A percentile compares a stretch with the other conserved stretches of the same genome.
These are phyloP conservation scores for Tylopilus balloui DNA, from an alignment of 768 basidiomycete species.

Conservation along the genomic window DNA sequence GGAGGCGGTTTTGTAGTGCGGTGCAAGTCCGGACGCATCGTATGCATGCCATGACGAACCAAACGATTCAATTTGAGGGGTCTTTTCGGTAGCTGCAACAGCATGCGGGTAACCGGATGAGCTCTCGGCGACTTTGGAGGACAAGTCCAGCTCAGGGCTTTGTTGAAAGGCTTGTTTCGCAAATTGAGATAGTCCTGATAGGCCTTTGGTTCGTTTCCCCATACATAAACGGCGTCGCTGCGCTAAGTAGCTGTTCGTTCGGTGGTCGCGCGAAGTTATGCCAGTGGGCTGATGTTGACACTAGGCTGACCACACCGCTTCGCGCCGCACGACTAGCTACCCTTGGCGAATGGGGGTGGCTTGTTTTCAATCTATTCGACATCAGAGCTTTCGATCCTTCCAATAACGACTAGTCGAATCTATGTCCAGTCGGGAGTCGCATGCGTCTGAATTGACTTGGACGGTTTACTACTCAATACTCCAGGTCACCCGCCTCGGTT, in stretches of 20 bases:
- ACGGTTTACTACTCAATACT: constrained; percentile 2
- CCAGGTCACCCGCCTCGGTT: neutral
- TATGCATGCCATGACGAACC: constrained; percentile 39
- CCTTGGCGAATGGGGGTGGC: neutral
- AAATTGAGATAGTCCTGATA: constrained; percentile 44
- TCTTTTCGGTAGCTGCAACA: neutral
- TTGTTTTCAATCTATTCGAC: neutral
- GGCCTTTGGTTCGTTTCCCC: constrained; percentile 38
- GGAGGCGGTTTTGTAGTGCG: constrained; percentile 55
- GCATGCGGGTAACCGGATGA: neutral
- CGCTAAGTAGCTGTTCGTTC: neutral
- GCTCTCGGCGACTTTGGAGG: constrained; percentile 2
- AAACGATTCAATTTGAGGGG: constrained; percentile 23
- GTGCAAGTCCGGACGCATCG: constrained; percentile 72
- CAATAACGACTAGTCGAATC: neutral
- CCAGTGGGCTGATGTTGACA: neutral
- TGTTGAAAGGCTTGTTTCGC: constrained; percentile 37
- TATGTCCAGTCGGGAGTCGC: neutral
- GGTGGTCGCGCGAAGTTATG: constrained; percentile 7
- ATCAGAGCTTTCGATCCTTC: neutral
- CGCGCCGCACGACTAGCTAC: neutral
- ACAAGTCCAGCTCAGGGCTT: neutral
- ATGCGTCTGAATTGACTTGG: neutral
- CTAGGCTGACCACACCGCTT: too few species aligned
- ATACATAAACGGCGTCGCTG: constrained; percentile 14